Conservation (phyloP, 148 eudicot genomes). For the Fagopyrum homotropicum region DNA sequence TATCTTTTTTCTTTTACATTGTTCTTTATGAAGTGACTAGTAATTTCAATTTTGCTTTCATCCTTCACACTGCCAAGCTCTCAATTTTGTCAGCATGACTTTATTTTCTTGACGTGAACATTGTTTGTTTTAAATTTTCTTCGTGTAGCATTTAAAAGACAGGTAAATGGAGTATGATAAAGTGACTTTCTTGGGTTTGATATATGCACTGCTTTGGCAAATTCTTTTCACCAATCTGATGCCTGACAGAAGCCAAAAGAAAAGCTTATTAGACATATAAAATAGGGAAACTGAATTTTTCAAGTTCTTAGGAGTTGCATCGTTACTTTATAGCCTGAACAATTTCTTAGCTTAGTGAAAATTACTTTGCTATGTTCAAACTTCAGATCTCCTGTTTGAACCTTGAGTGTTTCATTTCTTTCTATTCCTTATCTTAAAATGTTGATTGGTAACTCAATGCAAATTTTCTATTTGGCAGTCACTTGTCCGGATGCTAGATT, state of each 20-base stretch:
- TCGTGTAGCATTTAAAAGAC: not conserved
- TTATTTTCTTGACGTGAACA: conserved; percentile 1
- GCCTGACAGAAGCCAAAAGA: not conserved
- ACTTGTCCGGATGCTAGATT: conserved; percentile 62
- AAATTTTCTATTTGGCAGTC: conserved; percentile 46
- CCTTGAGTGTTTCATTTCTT: not conserved
- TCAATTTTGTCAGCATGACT: not conserved
- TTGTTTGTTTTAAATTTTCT: not conserved
- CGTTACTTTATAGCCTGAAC: not conserved
- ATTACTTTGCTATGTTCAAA: not conserved
- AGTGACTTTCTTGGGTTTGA: not conserved
- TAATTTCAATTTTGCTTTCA: not conserved
- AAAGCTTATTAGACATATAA: not conserved
- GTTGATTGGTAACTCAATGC: not conserved
- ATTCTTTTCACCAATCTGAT: not conserved
- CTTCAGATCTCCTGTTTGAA: not conserved
- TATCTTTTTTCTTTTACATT: not conserved
- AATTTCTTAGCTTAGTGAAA: not conserved
- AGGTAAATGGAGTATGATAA: not conserved
- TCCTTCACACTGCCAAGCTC: not conserved
- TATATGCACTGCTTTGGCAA: not conserved
- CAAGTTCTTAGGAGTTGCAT: not conserved
- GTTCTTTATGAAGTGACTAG: not conserved
- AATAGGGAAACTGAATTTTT: not conserved
- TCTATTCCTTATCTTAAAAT: not conserved